Evolutionary conservation across 768 basidiomycete species (phyloP).

Genomic region (Dacryopinax primogenitus): DNA sequence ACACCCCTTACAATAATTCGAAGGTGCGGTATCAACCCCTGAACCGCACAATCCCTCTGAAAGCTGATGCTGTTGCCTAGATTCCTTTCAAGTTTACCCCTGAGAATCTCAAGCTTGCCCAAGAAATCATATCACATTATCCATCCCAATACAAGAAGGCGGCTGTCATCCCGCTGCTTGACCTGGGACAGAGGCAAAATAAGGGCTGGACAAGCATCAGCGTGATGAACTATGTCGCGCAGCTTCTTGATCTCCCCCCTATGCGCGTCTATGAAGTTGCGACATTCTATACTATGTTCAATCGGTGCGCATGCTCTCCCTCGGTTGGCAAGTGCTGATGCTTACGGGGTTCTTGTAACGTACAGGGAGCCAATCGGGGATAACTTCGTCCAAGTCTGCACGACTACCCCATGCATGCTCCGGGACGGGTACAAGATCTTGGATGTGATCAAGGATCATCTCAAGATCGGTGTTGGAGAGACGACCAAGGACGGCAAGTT

Average conservation of each 20-base stretch:
- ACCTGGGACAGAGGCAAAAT: conserved; percentile 94
- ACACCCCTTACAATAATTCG: conserved; percentile 89
- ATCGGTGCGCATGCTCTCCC: conserved; percentile 47
- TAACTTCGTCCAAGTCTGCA: conserved; percentile 95
- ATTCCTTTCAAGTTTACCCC: conserved; percentile 78
- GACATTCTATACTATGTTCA: conserved; percentile 99
- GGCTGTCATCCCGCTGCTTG: conserved; percentile 90
- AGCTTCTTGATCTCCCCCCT: conserved; percentile 81
- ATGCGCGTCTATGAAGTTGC: conserved; percentile 99
- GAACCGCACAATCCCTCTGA: neutral
- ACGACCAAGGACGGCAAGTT: conserved; percentile 96
- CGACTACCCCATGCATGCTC: conserved; percentile 97
- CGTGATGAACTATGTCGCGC: conserved; percentile 97
- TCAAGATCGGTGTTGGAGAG: conserved; percentile 73
- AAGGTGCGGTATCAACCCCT: conserved; percentile 37
- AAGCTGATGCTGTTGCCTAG: conserved; percentile 30
- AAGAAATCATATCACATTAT: conserved; percentile 86
- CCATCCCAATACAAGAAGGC: conserved; percentile 98
- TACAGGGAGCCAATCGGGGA: conserved; percentile 80
- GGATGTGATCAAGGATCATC: conserved; percentile 65
- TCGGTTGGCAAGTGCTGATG: neutral
- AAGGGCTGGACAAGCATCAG: conserved; percentile 97
- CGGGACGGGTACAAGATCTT: conserved; percentile 83
- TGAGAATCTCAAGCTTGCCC: conserved; percentile 70
- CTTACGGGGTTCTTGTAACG: neutral